Conservation (phyloP, 1,284 basidiomycete species). For the Moniliella sp. region DNA sequence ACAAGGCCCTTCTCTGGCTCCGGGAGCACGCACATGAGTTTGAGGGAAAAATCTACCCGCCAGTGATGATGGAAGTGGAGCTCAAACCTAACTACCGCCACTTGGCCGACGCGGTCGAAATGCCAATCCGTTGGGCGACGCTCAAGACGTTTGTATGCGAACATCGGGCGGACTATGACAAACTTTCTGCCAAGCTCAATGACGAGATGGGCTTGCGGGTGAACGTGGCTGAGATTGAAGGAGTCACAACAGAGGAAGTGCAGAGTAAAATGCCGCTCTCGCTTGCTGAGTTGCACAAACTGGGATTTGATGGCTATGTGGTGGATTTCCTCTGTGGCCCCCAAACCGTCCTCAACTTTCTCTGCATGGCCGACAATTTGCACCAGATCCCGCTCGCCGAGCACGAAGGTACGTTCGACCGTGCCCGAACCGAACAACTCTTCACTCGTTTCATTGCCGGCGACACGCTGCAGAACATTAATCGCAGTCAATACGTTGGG, state of each 20-base stretch:
- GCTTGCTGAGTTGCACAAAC: slow-evolving; percentile 39
- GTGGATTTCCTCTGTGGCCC: slow-evolving; percentile 47
- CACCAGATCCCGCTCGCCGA: slow-evolving; percentile 42
- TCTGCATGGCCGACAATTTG: slow-evolving; percentile 17
- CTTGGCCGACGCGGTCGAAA: slow-evolving; percentile 54
- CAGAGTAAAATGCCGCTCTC: slow-evolving; percentile 8
- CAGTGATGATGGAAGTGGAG: slow-evolving; percentile 46
- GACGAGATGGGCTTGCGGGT: slow-evolving; percentile 39
- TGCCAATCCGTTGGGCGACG: slow-evolving; percentile 42
- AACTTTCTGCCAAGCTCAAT: slow-evolving; percentile 40
- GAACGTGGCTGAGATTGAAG: slow-evolving; percentile 28
- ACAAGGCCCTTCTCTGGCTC: slow-evolving; percentile 55
- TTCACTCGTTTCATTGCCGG: too few species aligned
- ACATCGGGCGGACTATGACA: slow-evolving; percentile 57
- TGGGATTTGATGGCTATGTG: slow-evolving; percentile 63
- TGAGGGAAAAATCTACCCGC: slow-evolving; percentile 62
- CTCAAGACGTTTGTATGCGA: slow-evolving; percentile 67
- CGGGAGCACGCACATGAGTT: slow-evolving; percentile 49
- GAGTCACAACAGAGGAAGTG: slow-evolving; percentile 2
- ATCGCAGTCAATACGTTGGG: too few species aligned
- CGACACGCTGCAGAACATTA: too few species aligned
- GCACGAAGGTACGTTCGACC: too few species aligned
- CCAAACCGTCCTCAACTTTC: slow-evolving; percentile 35
- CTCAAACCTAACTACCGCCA: slow-evolving; percentile 1
- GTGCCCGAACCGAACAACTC: too few species aligned